These are phyloP conservation scores for Cutaneotrichosporon cutaneum DNA, from an alignment of 1,284 basidiomycete species.

Conservation along the genomic window DNA sequence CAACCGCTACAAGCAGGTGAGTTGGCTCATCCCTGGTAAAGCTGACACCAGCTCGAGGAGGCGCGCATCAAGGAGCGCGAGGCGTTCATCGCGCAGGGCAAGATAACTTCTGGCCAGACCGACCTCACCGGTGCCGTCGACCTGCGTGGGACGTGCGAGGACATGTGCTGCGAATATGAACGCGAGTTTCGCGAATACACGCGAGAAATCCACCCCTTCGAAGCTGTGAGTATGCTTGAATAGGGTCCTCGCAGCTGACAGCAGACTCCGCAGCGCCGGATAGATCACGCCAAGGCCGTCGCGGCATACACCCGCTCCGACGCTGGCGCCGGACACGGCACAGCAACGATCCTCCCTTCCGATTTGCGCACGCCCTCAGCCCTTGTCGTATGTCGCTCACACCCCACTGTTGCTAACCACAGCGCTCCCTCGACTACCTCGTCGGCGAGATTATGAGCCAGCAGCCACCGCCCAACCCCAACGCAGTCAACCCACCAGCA, in stretches of 20 bases:
- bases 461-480: constrained; percentile 48
- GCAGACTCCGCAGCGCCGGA: constrained; percentile 58
- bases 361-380: constrained; percentile 85
- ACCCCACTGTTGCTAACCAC: neutral
- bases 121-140: constrained; percentile 83
- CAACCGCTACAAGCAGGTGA: constrained; percentile 51
- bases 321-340: constrained; percentile 61
- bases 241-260: constrained; percentile 1
- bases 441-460: constrained; percentile 74
- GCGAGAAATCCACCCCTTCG: constrained; percentile 82
- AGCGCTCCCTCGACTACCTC: constrained; percentile 89
- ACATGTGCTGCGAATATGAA: constrained; percentile 95
- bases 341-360: constrained; percentile 70
- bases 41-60: constrained; percentile 54
- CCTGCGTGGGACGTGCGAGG: constrained; percentile 83
- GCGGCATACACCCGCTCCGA: constrained; percentile 89
- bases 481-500: constrained; percentile 24
- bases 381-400: constrained; percentile 63
- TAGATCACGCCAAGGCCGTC: constrained; percentile 83
- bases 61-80: constrained; percentile 70
- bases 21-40: neutral
- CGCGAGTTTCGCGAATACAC: constrained; percentile 85
- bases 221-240: constrained; percentile 64
- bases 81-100: constrained; percentile 74
- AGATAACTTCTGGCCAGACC: constrained; percentile 82